Evolutionary conservation across 805 yeast genomes (phyloP).

Genomic region (Saccharomycopsis sp.): DNA sequence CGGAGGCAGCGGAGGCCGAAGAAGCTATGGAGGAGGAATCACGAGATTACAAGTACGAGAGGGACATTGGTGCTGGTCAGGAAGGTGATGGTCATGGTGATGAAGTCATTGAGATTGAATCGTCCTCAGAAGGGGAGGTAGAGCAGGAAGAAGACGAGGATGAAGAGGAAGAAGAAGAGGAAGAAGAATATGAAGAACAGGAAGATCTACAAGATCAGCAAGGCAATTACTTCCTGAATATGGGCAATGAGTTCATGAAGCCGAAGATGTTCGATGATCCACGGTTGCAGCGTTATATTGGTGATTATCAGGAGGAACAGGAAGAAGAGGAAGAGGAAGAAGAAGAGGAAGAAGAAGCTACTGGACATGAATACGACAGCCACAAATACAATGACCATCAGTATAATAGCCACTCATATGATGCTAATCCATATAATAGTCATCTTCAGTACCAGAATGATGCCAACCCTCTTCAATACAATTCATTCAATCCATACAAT

Average conservation of each 20-base stretch:
- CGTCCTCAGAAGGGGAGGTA: constrained; percentile 10
- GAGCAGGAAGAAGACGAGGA: constrained; percentile 19
- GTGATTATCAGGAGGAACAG: neutral
- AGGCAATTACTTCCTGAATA: neutral
- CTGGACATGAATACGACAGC: neutral
- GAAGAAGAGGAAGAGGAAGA: constrained; percentile 4
- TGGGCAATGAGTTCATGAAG: neutral
- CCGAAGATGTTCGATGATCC: neutral
- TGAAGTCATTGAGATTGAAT: neutral
- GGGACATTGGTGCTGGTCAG: neutral
- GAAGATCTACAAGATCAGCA: neutral
- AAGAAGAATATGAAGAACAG: neutral
- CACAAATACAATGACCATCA: neutral
- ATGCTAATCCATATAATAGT: neutral
- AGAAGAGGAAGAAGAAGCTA: neutral
- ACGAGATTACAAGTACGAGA: neutral
- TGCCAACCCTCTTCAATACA: neutral
- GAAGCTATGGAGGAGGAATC: neutral
- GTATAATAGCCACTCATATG: neutral
- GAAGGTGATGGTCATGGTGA: neutral
- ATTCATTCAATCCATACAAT: too few relatives aligned
- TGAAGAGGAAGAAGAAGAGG: constrained; percentile 11
- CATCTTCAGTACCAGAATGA: neutral
- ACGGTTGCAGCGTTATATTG: too few relatives aligned
- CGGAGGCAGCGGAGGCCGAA: neutral